Evolutionary conservation across 768 basidiomycete species (phyloP), one percentile per base, ranked within the genome.

Genomic region (Podaxis sp.): DNA sequence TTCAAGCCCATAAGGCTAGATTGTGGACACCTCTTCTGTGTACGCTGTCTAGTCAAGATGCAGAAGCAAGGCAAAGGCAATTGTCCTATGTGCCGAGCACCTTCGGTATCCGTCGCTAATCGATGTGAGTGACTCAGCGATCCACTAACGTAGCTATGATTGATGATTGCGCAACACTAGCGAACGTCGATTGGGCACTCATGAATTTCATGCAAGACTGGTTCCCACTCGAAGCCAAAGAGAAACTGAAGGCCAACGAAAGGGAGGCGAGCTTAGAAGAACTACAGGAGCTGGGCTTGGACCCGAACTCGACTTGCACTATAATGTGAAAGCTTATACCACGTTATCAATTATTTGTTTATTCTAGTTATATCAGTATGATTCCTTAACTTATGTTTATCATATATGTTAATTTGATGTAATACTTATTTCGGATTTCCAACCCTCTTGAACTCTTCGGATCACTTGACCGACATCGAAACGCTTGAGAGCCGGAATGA

Each of bases 181-280:
- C 82, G 2, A 94, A 93, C 68, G 83, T 94, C 15, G 91, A 94
- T 68, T 86, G 85, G 82, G 90, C 86, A 1, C 71, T 93, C 51
- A 77, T 90, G 51, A 90, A 93, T 66, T 95, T 94, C 68, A 93
- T 97, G 88, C 82, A 89, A 62, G 87, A 91, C 67, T 97, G 94
- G 93, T 98, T 98, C 73, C 94, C 96, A 0, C 70, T 84, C 13
- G 96, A 97, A 71, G 81, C 93, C 15, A 84, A 80, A 62, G 81
- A 81, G 68, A 97, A 97, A 72, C 76, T 86, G 51, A 84, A 81
- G 67, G 81, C 84, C 65, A 95, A 95, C 72, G 87, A 91, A 72
- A 78, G 75, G 53, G 95, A 97, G 72, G 86, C 88, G 0, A 80
- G 84, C 0, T 74, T 80, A 50, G 94, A 96, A 74, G 82, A 91